Evolutionary conservation across 805 yeast genomes (phyloP).

Genomic region (Kuraishia floccosa): DNA sequence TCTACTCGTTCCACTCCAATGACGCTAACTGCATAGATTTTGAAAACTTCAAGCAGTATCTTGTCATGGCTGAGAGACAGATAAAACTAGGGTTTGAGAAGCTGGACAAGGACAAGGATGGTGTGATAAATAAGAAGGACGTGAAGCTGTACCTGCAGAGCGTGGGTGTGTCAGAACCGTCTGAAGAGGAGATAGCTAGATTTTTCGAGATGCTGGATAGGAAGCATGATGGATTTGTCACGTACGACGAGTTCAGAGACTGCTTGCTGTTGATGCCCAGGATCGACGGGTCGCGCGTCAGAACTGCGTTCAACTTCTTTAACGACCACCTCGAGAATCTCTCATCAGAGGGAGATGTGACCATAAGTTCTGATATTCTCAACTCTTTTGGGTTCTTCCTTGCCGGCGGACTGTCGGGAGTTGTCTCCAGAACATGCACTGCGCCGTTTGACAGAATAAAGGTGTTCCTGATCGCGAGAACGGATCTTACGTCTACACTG

Average conservation of each 20-base stretch:
- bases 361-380: constrained; percentile 64
- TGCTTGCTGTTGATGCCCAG: constrained; percentile 78
- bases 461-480: constrained; percentile 86
- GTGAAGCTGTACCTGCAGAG: constrained; percentile 51
- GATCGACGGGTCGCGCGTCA: constrained; percentile 59
- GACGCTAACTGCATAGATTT: constrained; percentile 48
- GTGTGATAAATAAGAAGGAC: constrained; percentile 54
- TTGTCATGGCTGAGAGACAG: constrained; percentile 58
- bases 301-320: constrained; percentile 74
- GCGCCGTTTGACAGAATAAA: constrained; percentile 96
- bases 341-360: constrained; percentile 88
- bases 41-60: constrained; percentile 55
- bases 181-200: constrained; percentile 36
- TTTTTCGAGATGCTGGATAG: constrained; percentile 47
- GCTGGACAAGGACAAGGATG: constrained; percentile 67
- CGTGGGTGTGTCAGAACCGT: constrained; percentile 43
- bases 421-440: constrained; percentile 88
- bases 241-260: constrained; percentile 80
- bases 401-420: constrained; percentile 95
- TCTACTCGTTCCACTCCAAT: constrained; percentile 47
- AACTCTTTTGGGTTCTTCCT: constrained; percentile 85
- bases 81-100: constrained; percentile 55
- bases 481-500: constrained; percentile 65
- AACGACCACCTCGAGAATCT: constrained; percentile 68
- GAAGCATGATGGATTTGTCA: constrained; percentile 53